Evolutionary conservation across 495 filamentous ascomycete genomes (phyloP).

Genomic region (Neurospora sp.): DNA sequence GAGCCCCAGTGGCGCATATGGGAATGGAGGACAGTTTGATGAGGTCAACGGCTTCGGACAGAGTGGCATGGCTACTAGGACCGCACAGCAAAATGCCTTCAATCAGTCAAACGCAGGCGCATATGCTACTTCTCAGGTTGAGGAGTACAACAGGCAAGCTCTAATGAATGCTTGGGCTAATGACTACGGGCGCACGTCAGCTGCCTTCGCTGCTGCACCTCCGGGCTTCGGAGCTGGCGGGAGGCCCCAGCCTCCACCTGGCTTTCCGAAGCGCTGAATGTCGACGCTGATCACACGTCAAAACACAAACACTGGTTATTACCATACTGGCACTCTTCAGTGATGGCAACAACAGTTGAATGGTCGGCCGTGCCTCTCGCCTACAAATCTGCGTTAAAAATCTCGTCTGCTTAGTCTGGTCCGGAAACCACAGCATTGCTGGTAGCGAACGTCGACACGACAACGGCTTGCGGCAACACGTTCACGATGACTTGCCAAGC

Average conservation of each 20-base stretch:
- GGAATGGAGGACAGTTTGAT: constrained; percentile 1
- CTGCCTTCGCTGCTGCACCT: not conserved
- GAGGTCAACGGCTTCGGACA: not conserved
- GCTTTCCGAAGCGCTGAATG: not conserved
- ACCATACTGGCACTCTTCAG: not conserved
- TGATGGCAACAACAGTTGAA: not conserved
- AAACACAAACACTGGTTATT: not conserved
- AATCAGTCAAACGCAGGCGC: not conserved
- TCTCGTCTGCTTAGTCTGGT: not conserved
- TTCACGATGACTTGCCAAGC: not conserved
- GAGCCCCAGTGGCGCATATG: not conserved
- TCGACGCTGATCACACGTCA: not conserved
- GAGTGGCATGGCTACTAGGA: not conserved
- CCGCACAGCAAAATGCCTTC: not conserved
- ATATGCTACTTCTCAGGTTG: not conserved
- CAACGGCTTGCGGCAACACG: not conserved
- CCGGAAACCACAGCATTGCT: not conserved
- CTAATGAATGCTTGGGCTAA: constrained; percentile 9
- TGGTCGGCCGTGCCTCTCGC: not conserved
- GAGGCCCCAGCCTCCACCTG: not conserved
- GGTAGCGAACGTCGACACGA: not conserved
- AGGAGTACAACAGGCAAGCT: constrained; percentile 3
- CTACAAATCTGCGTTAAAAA: not conserved
- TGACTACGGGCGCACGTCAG: not conserved
- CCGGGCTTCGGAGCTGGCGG: not conserved